Conservation (phyloP, 148 eudicot genomes). For the Silene latifolia region DNA sequence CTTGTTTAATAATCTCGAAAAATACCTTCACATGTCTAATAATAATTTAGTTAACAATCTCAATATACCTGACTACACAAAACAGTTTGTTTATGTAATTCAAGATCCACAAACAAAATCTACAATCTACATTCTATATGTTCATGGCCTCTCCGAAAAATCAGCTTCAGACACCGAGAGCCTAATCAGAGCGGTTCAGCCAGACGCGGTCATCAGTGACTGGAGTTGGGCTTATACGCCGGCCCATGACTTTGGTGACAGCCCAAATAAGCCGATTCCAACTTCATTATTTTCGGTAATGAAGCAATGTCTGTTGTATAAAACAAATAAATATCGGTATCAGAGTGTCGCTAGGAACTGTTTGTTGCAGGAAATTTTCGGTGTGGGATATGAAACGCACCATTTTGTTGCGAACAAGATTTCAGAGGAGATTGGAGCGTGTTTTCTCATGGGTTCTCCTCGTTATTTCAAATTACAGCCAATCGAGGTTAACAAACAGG, state of each 20-base stretch:
- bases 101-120: slow-evolving; percentile 38
- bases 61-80: slow-evolving; percentile 55
- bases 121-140: slow-evolving; percentile 54
- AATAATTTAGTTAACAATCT: slow-evolving; percentile 38
- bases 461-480: background rate
- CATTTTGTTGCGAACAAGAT: slow-evolving; percentile 50
- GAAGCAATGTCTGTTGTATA: slow-evolving; percentile 55
- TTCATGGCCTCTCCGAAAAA: slow-evolving; percentile 65
- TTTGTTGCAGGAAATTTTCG: slow-evolving; percentile 70
- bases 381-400: slow-evolving; percentile 54
- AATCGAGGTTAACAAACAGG: no score
- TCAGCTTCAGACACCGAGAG: slow-evolving; percentile 58
- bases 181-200: slow-evolving; percentile 50
- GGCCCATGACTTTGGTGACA: slow-evolving; percentile 22
- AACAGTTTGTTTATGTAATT: slow-evolving; percentile 59
- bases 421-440: slow-evolving; percentile 66
- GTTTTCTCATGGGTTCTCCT: slow-evolving; percentile 36
- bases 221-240: slow-evolving; percentile 26
- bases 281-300: slow-evolving; percentile 57
- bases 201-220: slow-evolving; percentile 63
- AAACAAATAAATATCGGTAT: slow-evolving; percentile 42
- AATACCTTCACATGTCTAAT: slow-evolving; percentile 42
- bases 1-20: slow-evolving; percentile 24
- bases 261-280: slow-evolving; percentile 39
- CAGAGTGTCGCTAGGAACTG: slow-evolving; percentile 56